These are phyloP conservation scores for Thermothielavioides terrestris DNA, from an alignment of 495 filamentous ascomycete species.

Conservation along the genomic window DNA sequence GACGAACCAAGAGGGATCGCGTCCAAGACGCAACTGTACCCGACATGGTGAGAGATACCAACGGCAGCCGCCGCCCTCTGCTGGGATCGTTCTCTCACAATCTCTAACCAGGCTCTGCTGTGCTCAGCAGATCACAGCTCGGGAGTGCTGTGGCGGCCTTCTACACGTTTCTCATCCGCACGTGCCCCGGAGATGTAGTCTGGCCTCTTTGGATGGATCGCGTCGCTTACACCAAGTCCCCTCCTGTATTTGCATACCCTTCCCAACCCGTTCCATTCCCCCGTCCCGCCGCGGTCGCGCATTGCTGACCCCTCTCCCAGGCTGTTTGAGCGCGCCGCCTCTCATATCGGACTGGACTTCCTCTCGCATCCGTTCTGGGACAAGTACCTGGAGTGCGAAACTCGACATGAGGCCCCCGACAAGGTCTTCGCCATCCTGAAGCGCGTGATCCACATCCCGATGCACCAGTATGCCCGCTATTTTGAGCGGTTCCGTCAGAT, in stretches of 20 bases:
- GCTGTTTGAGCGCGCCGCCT: slow-evolving; percentile 86
- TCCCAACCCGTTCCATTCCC: slow-evolving; percentile 36
- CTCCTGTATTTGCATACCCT: slow-evolving; percentile 50
- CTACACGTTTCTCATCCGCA: slow-evolving; percentile 33
- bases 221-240: slow-evolving; percentile 44
- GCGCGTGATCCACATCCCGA: slow-evolving; percentile 84
- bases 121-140: slow-evolving; percentile 30
- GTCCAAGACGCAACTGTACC: slow-evolving; percentile 22
- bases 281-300: slow-evolving; percentile 20
- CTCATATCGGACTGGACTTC: slow-evolving; percentile 84
- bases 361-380: slow-evolving; percentile 96
- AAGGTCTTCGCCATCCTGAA: slow-evolving; percentile 78
- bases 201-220: slow-evolving; percentile 43
- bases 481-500: slow-evolving; percentile 83
- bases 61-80: slow-evolving; percentile 37
- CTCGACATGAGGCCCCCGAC: slow-evolving; percentile 75
- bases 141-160: slow-evolving; percentile 40
- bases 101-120: slow-evolving; percentile 48
- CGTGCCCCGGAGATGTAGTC: slow-evolving; percentile 34
- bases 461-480: slow-evolving; percentile 95
- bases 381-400: slow-evolving; percentile 95
- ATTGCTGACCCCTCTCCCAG: slow-evolving; percentile 56
- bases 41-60: slow-evolving; percentile 46
- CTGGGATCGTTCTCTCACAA: slow-evolving; percentile 49
- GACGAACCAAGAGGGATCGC: slow-evolving; percentile 19